phyloP scores from a whole-genome alignment of 805 yeast genomes.

The Saccharomycopsis capsularis region DNA sequence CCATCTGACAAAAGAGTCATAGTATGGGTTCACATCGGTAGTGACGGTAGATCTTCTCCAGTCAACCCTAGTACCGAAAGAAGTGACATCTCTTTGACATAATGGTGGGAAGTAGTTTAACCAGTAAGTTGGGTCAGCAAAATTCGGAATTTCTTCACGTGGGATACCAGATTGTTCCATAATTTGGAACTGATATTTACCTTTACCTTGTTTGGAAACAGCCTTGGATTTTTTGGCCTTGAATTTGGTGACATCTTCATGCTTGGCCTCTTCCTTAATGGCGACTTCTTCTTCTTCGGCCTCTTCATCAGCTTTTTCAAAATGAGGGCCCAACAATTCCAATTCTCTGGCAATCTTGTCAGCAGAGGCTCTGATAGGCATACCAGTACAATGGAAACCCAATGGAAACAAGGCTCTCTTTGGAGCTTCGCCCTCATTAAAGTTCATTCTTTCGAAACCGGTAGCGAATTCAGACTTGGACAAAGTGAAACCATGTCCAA shows the following conservation, averaged over 20 bases:
- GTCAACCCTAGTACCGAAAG: conserved; percentile 89
- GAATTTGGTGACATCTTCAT: conserved; percentile 84
- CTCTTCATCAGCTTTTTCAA: conserved; percentile 46
- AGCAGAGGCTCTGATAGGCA: conserved; percentile 95
- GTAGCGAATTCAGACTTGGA: conserved; percentile 88
- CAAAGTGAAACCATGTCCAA: conserved; percentile 93
- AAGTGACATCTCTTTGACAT: conserved; percentile 70
- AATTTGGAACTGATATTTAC: conserved; percentile 92
- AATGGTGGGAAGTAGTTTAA: conserved; percentile 85
- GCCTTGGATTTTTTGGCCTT: conserved; percentile 91
- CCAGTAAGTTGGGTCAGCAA: conserved; percentile 93
- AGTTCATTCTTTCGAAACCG: conserved; percentile 93
- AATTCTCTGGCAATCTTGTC: conserved; percentile 91
- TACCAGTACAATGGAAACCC: conserved; percentile 99
- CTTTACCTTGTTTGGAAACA: conserved; percentile 86
- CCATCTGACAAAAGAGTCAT: conserved; percentile 94
- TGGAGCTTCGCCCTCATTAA: conserved; percentile 29
- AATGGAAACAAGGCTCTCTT: conserved; percentile 88
- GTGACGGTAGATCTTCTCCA: conserved; percentile 97
- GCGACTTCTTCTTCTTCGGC: conserved; percentile 40
- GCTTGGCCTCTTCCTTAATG: conserved; percentile 28
- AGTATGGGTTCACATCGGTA: conserved; percentile 91
- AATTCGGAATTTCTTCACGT: conserved; percentile 72
- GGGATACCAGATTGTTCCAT: conserved; percentile 92
- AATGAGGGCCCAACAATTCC: conserved; percentile 82